These are phyloP conservation scores for Pezicula rhizophila DNA, from an alignment of 2,329 filamentous ascomycete genomes.

Conservation along the genomic window DNA sequence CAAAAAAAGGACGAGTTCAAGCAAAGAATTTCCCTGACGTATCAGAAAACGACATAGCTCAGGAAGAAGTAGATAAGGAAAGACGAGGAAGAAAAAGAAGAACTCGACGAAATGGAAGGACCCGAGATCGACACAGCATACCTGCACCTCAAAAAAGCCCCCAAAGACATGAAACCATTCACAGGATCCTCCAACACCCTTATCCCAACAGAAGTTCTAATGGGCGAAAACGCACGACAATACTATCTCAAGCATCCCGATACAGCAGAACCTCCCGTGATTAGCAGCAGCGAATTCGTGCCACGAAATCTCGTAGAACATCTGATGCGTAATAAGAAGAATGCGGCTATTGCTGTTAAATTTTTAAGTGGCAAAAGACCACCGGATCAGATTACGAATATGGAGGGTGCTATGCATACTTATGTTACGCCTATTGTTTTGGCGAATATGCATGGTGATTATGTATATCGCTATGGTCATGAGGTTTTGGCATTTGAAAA, in stretches of 20 bases:
- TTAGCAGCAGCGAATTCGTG: conserved; percentile 1
- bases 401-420: conserved; percentile 22
- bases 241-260: not conserved
- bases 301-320: not conserved
- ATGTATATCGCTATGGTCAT: conserved; percentile 14
- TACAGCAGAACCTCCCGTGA: not conserved
- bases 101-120: too few species aligned
- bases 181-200: not conserved
- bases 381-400: conserved; percentile 17
- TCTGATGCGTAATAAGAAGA: conserved; percentile 5
- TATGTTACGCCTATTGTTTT: conserved; percentile 19
- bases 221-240: not conserved
- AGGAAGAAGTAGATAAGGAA: too few species aligned
- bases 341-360: conserved; percentile 2
- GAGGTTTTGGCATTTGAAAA: conserved; percentile 10
- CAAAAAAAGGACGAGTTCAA: too few species aligned
- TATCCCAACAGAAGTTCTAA: not conserved
- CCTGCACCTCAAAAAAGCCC: too few species aligned
- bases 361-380: not conserved
- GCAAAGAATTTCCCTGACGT: too few species aligned
- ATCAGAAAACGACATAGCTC: too few species aligned
- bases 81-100: too few species aligned
- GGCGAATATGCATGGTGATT: conserved; percentile 18
- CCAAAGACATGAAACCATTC: not conserved
- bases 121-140: not conserved